These are phyloP conservation scores for Septoria linicola DNA, from an alignment of 2,329 filamentous ascomycete species.

Conservation along the genomic window DNA sequence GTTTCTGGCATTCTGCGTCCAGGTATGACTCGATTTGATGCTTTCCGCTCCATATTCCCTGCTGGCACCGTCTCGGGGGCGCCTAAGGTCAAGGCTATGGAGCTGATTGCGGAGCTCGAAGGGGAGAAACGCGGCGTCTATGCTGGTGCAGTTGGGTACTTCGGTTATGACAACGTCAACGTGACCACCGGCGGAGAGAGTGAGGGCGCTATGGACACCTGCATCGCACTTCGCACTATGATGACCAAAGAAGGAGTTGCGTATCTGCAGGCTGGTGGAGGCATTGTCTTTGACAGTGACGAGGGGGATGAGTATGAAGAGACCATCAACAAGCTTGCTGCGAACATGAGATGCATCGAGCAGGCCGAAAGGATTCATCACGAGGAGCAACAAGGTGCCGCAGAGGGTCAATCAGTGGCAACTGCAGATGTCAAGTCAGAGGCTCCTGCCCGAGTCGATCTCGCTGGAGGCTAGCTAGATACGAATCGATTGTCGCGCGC, in stretches of 20 bases:
- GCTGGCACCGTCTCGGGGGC: constrained; percentile 94
- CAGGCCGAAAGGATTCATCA: constrained; percentile 72
- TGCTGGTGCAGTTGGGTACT: constrained; percentile 94
- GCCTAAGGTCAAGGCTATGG: constrained; percentile 95
- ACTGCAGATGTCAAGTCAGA: neutral
- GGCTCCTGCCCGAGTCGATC: constrained; percentile 14
- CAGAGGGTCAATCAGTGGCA: neutral
- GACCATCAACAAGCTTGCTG: constrained; percentile 93
- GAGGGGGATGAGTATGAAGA: constrained; percentile 89
- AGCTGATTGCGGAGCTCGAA: constrained; percentile 92
- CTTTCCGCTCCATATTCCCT: constrained; percentile 91
- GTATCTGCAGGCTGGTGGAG: constrained; percentile 84
- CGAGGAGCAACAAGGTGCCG: constrained; percentile 42
- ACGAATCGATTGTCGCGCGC: too few relatives aligned
- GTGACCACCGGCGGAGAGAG: constrained; percentile 56
- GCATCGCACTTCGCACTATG: constrained; percentile 85
- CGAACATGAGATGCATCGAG: constrained; percentile 85
- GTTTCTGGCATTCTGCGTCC: constrained; percentile 85
- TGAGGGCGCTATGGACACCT: constrained; percentile 90
- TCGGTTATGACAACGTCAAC: constrained; percentile 71
- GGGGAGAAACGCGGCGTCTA: constrained; percentile 92
- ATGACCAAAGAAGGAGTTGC: constrained; percentile 85
- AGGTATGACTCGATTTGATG: constrained; percentile 87
- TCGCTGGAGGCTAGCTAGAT: constrained; percentile 18
- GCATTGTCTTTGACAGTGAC: constrained; percentile 93